A percentile compares a stretch with the other conserved stretches of the same genome.
Evolutionary conservation across 2,329 filamentous ascomycete genomes (phyloP).

Genomic region (Botrytis elliptica): DNA sequence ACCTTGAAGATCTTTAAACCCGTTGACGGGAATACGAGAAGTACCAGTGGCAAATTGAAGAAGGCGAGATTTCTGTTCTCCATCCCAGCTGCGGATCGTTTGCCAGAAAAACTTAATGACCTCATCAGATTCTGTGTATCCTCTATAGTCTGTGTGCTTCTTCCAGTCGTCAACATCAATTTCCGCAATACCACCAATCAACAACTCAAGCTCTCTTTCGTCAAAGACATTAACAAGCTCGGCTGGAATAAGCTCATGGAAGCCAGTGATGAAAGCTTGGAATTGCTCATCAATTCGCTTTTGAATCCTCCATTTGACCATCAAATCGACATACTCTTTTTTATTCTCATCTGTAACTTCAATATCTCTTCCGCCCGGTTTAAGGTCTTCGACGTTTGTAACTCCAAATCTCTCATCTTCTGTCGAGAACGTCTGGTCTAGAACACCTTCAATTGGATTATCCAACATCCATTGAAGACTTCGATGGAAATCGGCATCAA

Average conservation of each 20-base stretch:
- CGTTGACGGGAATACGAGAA: constrained; percentile 96
- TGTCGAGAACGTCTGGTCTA: constrained; percentile 94
- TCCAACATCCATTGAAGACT: constrained; percentile 97
- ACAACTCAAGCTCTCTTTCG: constrained; percentile 90
- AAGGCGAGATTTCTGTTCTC: constrained; percentile 94
- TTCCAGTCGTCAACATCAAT: constrained; percentile 99
- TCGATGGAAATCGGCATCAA: constrained; percentile 95
- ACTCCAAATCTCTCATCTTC: constrained; percentile 98
- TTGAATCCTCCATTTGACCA: constrained; percentile 99
- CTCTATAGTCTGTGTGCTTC: constrained; percentile 99
- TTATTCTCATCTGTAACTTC: constrained; percentile 99
- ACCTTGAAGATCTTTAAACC: constrained; percentile 97
- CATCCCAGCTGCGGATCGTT: constrained; percentile 93
- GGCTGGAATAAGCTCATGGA: constrained; percentile 94
- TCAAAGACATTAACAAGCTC: constrained; percentile 98
- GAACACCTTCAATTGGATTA: constrained; percentile 91
- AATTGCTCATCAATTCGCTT: constrained; percentile 98
- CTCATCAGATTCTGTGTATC: constrained; percentile 96
- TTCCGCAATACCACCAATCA: constrained; percentile 99
- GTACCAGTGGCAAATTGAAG: constrained; percentile 97
- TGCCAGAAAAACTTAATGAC: constrained; percentile 99
- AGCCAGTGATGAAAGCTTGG: constrained; percentile 94
- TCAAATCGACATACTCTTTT: constrained; percentile 96
- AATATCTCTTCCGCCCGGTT: constrained; percentile 84
- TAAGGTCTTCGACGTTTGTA: constrained; percentile 89